These are phyloP conservation scores for Fraxinus anomala DNA, from an alignment of 257 asterid genomes.

Conservation along the genomic window DNA sequence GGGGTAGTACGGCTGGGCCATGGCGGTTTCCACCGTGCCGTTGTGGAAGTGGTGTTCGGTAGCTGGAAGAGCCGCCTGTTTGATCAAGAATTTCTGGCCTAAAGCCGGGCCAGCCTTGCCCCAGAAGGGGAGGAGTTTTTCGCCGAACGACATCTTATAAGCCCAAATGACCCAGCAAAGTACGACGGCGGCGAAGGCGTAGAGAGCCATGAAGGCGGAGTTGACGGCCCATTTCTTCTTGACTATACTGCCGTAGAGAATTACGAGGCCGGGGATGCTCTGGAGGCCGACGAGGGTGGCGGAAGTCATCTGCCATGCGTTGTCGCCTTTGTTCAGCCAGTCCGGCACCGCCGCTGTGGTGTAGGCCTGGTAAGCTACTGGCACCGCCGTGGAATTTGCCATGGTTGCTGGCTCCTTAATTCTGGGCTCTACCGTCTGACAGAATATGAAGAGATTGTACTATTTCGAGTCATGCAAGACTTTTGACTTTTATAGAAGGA, in stretches of 20 bases:
- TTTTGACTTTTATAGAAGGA: neutral
- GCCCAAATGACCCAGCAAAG: slow-evolving; percentile 66
- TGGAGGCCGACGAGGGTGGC: slow-evolving; percentile 70
- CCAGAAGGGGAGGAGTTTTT: slow-evolving; percentile 61
- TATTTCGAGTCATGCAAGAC: neutral
- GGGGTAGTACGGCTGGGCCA: slow-evolving; percentile 48
- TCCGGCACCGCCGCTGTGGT: slow-evolving; percentile 49
- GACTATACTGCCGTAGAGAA: slow-evolving; percentile 62
- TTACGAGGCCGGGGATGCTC: slow-evolving; percentile 60
- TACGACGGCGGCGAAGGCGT: slow-evolving; percentile 63
- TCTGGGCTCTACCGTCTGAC: neutral
- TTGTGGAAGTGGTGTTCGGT: slow-evolving; percentile 36
- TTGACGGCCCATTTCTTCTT: slow-evolving; percentile 68
- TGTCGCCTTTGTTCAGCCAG: slow-evolving; percentile 72
- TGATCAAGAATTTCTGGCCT: slow-evolving; percentile 47
- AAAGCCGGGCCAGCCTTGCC: slow-evolving; percentile 63
- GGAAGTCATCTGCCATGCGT: slow-evolving; percentile 67
- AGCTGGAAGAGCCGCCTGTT: slow-evolving; percentile 52
- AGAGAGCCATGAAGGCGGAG: slow-evolving; percentile 70
- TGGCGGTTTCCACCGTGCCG: slow-evolving; percentile 48
- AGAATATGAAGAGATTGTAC: neutral
- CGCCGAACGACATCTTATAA: slow-evolving; percentile 64
- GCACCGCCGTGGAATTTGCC: slow-evolving; percentile 42
- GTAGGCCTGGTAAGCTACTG: slow-evolving; percentile 51
- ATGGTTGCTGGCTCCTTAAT: slow-evolving; percentile 6